Evolutionary conservation across 2,329 filamentous ascomycete genomes (phyloP), one percentile per base, ranked within the genome.

Genomic region (Aspergillus sp.): DNA sequence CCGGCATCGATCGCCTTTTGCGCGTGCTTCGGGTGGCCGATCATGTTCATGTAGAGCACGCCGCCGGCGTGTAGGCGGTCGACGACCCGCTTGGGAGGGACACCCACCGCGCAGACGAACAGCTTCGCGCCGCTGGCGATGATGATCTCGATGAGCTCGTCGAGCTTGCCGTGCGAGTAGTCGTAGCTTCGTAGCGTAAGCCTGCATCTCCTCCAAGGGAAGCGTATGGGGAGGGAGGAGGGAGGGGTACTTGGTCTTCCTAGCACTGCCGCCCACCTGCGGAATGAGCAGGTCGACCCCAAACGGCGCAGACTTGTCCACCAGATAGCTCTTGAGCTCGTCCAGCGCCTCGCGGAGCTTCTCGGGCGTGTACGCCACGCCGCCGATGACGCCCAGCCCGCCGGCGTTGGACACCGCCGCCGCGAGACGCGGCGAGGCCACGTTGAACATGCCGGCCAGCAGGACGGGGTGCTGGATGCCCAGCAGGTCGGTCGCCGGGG

Each of bases 21-120:
- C 59, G 96, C 93, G 79, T 99, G 94, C 86, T 99, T 99, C 69
- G 94, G 93, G 82, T 99, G 94, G 62, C 94, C 94, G 72, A 99
- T 92, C 94, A 99, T 99, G 87, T 99, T 99, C 94, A 97, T 97
- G 83, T 95, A 96, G 62, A 96, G 82, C 63, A 99, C 84, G 62
- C 92, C 92, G 67, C 85, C 79, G 69, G 85, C 83, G 83, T 99
- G 94, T 44, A 99, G 86, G 70, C 85, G 88, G 62, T 97, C 91
- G 67, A 99, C 91, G 54, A 97, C 87, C 63, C 83, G 79, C 76
- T 89, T 90, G 61, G 94, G 91, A 40, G 94, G 93, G 20, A 97
- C 88, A 67, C 94, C 94, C 71, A 99, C 91, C 66, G 94, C 94
- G 48, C 90, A 97, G 65, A 99, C 94, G 78, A 99, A 99, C 54